phyloP scores from a whole-genome alignment of 495 filamentous ascomycete species.

The Bacidia gigantensis region DNA sequence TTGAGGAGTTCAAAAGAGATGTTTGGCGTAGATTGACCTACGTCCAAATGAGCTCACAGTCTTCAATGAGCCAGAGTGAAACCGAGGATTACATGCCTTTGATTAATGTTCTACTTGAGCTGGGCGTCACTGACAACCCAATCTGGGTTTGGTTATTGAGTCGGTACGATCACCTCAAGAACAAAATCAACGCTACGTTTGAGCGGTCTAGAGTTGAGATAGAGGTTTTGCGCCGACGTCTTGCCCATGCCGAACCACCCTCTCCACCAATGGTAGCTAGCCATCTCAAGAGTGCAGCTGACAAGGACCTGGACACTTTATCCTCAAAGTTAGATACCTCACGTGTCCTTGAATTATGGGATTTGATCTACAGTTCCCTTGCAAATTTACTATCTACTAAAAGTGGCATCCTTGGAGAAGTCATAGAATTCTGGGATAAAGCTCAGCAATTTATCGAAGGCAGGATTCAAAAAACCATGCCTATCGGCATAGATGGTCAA shows the following conservation, averaged over 20 bases:
- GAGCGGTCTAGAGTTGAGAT: slow-evolving; percentile 81
- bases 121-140: slow-evolving; percentile 89
- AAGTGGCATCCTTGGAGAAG: slow-evolving; percentile 72
- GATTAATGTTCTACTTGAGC: slow-evolving; percentile 71
- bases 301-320: slow-evolving; percentile 42
- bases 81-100: slow-evolving; percentile 80
- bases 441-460: slow-evolving; percentile 83
- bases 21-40: slow-evolving; percentile 68
- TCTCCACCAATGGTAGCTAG: slow-evolving; percentile 51
- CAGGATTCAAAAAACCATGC: slow-evolving; percentile 65
- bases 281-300: slow-evolving; percentile 56
- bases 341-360: slow-evolving; percentile 80
- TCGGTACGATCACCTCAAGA: slow-evolving; percentile 74
- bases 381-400: slow-evolving; percentile 52
- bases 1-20: slow-evolving; percentile 74
- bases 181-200: slow-evolving; percentile 61
- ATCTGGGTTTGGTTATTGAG: slow-evolving; percentile 91
- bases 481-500: slow-evolving; percentile 70
- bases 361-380: slow-evolving; percentile 59
- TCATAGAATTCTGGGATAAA: slow-evolving; percentile 87
- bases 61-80: slow-evolving; percentile 35
- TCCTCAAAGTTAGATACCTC: slow-evolving; percentile 51
- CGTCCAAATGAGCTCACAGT: slow-evolving; percentile 30
- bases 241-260: slow-evolving; percentile 59
- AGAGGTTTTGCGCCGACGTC: slow-evolving; percentile 70